Conservation (phyloP, 179 eudicot genomes). For the Patellifolia procumbens region DNA sequence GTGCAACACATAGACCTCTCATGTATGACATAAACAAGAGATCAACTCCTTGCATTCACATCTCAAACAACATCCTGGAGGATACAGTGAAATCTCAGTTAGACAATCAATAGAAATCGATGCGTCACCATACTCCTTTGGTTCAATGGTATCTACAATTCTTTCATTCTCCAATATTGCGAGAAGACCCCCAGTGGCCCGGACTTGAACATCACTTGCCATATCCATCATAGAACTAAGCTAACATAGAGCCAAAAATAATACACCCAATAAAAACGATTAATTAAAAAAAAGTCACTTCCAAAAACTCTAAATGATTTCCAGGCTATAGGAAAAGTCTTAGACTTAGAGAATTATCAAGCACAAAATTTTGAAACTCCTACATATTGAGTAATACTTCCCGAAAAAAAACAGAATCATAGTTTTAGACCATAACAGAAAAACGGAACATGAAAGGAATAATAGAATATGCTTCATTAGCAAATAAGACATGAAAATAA, state of each 20-base stretch:
- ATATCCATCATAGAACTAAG: slow-evolving; percentile 93
- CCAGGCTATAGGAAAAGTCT: neutral
- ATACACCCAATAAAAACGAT: neutral
- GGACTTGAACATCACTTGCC: slow-evolving; percentile 91
- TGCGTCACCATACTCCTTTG: slow-evolving; percentile 67
- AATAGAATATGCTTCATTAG: neutral
- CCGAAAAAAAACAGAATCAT: neutral
- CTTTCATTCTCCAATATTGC: slow-evolving; percentile 93
- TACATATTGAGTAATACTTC: neutral
- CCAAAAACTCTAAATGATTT: neutral
- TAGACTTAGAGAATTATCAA: neutral
- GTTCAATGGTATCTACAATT: slow-evolving; percentile 77
- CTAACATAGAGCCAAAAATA: slow-evolving; percentile 38
- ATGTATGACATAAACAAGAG: neutral
- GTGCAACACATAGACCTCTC: neutral
- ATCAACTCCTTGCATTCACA: slow-evolving; percentile 2
- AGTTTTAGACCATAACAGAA: neutral
- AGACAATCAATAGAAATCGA: slow-evolving; percentile 80
- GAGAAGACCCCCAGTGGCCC: slow-evolving; percentile 96
- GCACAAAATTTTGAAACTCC: neutral
- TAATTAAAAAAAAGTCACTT: neutral
- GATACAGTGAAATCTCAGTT: slow-evolving; percentile 88
- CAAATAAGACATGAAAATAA: neutral
- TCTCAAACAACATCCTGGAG: slow-evolving; percentile 25
- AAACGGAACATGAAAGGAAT: neutral